These are phyloP conservation scores for Colletotrichum sp. DNA, from an alignment of 2,329 filamentous ascomycete species.

Conservation along the genomic window DNA sequence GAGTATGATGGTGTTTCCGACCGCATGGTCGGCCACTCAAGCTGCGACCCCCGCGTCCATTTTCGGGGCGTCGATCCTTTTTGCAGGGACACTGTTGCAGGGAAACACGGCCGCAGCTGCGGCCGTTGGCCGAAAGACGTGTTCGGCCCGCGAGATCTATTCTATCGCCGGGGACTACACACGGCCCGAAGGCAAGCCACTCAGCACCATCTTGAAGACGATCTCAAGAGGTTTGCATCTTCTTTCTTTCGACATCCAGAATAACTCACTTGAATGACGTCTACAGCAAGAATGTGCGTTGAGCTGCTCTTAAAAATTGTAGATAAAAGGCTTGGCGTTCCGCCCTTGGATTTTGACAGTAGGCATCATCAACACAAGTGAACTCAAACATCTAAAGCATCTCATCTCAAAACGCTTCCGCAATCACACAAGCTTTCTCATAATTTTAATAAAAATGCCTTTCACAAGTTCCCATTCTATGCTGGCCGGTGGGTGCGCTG, in stretches of 20 bases:
- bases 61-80: neutral
- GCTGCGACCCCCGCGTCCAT: neutral
- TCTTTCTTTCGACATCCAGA: neutral
- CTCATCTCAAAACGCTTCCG: too few relatives aligned
- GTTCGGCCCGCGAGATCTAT: neutral
- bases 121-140: neutral
- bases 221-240: neutral
- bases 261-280: neutral
- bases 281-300: neutral
- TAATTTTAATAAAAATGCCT: neutral
- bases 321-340: neutral
- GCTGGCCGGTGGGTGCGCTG: neutral
- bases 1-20: neutral
- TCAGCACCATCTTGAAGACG: neutral
- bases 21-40: neutral
- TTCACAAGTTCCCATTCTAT: neutral
- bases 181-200: neutral
- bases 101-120: neutral
- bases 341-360: neutral
- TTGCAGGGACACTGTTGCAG: neutral
- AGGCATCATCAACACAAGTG: neutral
- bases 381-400: neutral
- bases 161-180: neutral
- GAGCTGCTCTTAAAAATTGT: neutral
- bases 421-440: neutral